Evolutionary conservation across 768 basidiomycete species (phyloP), one percentile per base, ranked within the genome.

Genomic region (Agaricus bisporus): DNA sequence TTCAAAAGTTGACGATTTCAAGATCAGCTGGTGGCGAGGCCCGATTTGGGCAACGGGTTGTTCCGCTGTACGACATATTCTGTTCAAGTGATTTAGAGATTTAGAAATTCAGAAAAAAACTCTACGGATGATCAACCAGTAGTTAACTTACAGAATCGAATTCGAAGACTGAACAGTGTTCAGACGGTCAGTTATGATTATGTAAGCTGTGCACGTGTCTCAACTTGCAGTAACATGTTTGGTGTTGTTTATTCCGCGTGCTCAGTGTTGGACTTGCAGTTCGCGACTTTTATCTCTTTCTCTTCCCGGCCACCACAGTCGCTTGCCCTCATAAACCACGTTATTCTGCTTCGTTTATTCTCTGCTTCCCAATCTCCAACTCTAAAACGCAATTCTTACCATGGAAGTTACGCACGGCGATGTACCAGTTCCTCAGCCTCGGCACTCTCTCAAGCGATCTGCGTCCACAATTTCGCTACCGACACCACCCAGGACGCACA

Each of bases 401-500:
- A 55, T 55, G 51, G 50, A 49, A 36, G 43, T 49, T 36, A 56
- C 59, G 11, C 38, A 54, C 63, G 38, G 49, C 46, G 18, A 48
- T 26, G 5, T 54, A 25, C 18, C 41, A 29, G 26, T 71, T 3
- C 67, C 67, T n/a, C 65, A 64, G 15, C 46, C 62, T 18, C 65
- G 67, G 37, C 73, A 70, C 38, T 69, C 73, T 14, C 69, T 83
- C 45, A 85, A 85, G 66, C 81, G 83, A 18, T 82, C 82, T 15
- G 80, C 83, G 22, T 86, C 85, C 15, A 73, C 80, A 17, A 76
- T 79, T 28, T 82, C 82, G 4, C 72, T 87, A 20, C 84, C 83
- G 36, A 87, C 85, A 0, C 85, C 85, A 18, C 85, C 85, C 0
- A 69, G 79, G 26, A 85, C 83, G 7, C 73, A 69, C 46, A 72